A percentile compares a stretch with the other conserved stretches of the same genome.
Evolutionary conservation across 768 basidiomycete species (phyloP).

Genomic region (Mycena sanguinolenta): DNA sequence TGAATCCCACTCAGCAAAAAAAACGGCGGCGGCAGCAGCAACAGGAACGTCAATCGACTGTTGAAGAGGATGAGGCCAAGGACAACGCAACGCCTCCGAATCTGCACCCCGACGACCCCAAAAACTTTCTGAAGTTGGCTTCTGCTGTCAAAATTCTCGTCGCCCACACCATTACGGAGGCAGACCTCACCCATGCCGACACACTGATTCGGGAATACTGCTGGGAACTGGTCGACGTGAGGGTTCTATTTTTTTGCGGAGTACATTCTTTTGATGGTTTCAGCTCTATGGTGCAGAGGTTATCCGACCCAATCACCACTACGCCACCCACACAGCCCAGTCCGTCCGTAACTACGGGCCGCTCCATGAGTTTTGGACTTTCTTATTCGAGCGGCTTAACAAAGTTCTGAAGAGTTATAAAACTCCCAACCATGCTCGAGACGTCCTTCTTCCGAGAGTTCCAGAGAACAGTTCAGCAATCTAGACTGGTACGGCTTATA

Average conservation of each 20-base stretch:
- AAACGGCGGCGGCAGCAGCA: too few species aligned
- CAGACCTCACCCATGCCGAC: conserved; percentile 33
- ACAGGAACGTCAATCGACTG: too few species aligned
- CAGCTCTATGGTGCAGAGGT: conserved; percentile 48
- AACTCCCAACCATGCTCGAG: too few species aligned
- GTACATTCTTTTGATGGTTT: neutral
- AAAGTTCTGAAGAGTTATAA: too few species aligned
- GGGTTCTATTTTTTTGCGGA: neutral
- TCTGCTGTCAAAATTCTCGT: conserved; percentile 34
- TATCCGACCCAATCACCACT: conserved; percentile 55
- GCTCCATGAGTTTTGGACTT: conserved; percentile 54
- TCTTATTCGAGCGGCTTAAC: too few species aligned
- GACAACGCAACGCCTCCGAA: too few species aligned
- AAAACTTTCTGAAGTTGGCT: conserved; percentile 41
- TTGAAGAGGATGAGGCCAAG: too few species aligned
- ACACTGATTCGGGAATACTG: conserved; percentile 40
- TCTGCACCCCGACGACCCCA: conserved; percentile 35
- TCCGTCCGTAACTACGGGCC: conserved; percentile 50
- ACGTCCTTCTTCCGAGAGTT: conserved; percentile 50
- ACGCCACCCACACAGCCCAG: conserved; percentile 45
- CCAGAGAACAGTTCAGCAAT: conserved; percentile 35
- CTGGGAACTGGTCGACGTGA: conserved; percentile 37
- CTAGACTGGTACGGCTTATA: conserved; percentile 32
- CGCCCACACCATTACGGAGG: conserved; percentile 13
- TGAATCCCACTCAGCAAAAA: too few species aligned